Evolutionary conservation across 371 early-diverging fungal genomes (phyloP), one percentile per base, ranked within the genome.

Genomic region (Choanephora cucurbitarum): DNA sequence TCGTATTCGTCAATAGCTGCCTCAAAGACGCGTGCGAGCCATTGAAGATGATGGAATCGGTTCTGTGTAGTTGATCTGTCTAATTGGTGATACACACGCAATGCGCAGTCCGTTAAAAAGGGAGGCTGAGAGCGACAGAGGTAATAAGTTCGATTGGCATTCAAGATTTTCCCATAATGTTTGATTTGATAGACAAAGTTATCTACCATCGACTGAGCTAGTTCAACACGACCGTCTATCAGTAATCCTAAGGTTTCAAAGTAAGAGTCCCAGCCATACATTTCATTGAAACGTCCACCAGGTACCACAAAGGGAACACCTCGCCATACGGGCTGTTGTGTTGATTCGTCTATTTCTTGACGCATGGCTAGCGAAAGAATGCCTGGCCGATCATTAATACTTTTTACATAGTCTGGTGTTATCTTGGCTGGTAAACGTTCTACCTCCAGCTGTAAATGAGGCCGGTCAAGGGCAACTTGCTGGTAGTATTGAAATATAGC

Each of bases 241-340:
- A 93, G 61, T 34, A 97, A 67, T 2, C 95, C 97, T 14, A 95
- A 70, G 0, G 90, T 77, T 58, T 91, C 93, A 77, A 97, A 97
- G 67, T 95, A 95, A 28, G 88, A 87, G 66, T 97, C 96, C 97
- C 96, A 96, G 1, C 96, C 96, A 66, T 97, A 97, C 91, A 93
- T 94, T 73, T 97, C 97, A 66, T 96, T 97, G 75, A 96, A 97
- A 2, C 97, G 80, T 2, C 97, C 97, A n/a, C 97, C 97, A 0
- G 96, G 97, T 2, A 97, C 96, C 15, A 95, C 89, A 65, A 95
- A 97, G 1, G 95, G 93, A 5, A 88, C 84, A 10, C 94, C 95
- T 23, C 69, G 65, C 58, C 87, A 73, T 4, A 55, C 50, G 19
- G 69, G 60, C 13, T 67, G 58, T 3, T 37, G 24, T 18, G 82